A percentile compares a stretch with the other conserved stretches of the same genome.
Conservation (phyloP, 768 basidiomycete species). For the Termitomyces sp. region DNA sequence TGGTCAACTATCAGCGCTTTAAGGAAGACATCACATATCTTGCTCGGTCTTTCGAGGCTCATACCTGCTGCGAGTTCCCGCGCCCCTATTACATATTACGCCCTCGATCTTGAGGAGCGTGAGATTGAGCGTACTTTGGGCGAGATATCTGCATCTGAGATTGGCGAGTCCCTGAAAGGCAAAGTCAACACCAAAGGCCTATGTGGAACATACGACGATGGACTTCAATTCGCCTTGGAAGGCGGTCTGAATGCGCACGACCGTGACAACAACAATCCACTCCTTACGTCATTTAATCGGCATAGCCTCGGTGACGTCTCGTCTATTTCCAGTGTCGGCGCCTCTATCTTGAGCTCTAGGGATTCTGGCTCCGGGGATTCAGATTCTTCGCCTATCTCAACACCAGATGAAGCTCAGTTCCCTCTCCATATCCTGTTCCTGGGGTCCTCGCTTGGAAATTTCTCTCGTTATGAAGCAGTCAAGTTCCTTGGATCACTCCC, state of each 20-base stretch:
- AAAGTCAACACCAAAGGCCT: constrained; percentile 83
- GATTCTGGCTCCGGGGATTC: constrained; percentile 25
- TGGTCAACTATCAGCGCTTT: constrained; percentile 54
- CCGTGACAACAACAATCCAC: constrained; percentile 10
- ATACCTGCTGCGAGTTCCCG: constrained; percentile 33
- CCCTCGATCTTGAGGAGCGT: constrained; percentile 87
- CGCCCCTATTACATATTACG: constrained; percentile 78
- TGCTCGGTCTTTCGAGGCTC: constrained; percentile 64
- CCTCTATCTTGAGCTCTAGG: constrained; percentile 23
- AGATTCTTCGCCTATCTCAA: constrained; percentile 39
- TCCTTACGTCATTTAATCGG: constrained; percentile 6
- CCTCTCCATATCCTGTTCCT: constrained; percentile 88
- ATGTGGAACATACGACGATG: constrained; percentile 90
- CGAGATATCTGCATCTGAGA: constrained; percentile 59
- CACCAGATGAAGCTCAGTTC: constrained; percentile 41
- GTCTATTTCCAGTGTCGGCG: constrained; percentile 34
- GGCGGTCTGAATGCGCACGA: constrained; percentile 56
- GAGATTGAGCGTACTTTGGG: constrained; percentile 82
- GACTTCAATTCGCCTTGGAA: constrained; percentile 73
- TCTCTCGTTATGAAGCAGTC: constrained; percentile 64
- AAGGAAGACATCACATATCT: constrained; percentile 85
- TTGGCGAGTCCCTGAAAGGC: constrained; percentile 60
- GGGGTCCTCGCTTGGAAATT: constrained; percentile 92
- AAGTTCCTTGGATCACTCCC: constrained; percentile 79
- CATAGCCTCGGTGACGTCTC: constrained; percentile 31